These are phyloP conservation scores for Hibiscus tridactylites DNA, from an alignment of 345 rosid species.

Conservation along the genomic window DNA sequence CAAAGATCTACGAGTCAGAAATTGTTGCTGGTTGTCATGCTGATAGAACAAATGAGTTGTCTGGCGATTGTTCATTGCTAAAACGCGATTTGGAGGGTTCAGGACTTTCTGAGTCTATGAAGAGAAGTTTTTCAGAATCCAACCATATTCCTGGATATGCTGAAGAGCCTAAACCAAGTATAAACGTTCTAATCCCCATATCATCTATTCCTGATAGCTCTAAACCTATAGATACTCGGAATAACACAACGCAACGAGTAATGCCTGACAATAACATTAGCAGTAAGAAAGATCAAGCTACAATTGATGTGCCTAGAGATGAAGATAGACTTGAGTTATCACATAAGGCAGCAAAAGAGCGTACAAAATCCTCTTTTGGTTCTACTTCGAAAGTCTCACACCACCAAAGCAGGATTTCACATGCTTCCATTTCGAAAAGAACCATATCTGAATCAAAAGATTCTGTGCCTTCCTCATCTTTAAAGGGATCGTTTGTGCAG, in stretches of 20 bases:
- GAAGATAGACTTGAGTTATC: constrained; percentile 33
- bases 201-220: constrained; percentile 31
- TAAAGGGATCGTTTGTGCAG: constrained; percentile 41
- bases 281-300: constrained; percentile 38
- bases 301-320: constrained; percentile 32
- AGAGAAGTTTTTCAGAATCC: constrained; percentile 28
- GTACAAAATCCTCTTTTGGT: constrained; percentile 27
- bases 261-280: constrained; percentile 25
- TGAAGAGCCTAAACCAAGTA: constrained; percentile 35
- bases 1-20: constrained; percentile 35
- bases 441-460: constrained; percentile 44
- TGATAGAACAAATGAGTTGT: constrained; percentile 28
- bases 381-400: constrained; percentile 36
- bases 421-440: constrained; percentile 45
- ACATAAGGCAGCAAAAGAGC: constrained; percentile 41
- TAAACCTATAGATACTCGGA: constrained; percentile 41
- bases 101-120: constrained; percentile 24
- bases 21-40: constrained; percentile 25
- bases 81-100: constrained; percentile 32
- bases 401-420: constrained; percentile 48
- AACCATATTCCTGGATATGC: constrained; percentile 27
- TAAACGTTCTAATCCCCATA: constrained; percentile 25
- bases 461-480: constrained; percentile 32
- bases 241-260: constrained; percentile 30
- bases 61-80: constrained; percentile 14